phyloP scores from a whole-genome alignment of 495 filamentous ascomycete species.

The Aspergillus cristatus region DNA sequence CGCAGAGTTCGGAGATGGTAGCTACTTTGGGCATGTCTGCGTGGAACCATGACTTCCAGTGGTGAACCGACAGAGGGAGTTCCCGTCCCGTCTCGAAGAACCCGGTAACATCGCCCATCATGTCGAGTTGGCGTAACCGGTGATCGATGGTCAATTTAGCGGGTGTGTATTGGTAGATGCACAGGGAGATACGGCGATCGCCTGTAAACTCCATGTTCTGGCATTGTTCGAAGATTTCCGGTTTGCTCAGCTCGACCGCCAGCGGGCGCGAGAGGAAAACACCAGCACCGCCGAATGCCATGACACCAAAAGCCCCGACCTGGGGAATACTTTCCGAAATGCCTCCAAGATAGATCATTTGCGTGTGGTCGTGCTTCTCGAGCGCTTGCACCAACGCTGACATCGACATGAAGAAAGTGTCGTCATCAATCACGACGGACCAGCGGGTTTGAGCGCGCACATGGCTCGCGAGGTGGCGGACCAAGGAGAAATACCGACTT shows the following conservation, averaged over 20 bases:
- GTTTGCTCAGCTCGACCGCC: slow-evolving; percentile 24
- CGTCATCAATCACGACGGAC: slow-evolving; percentile 59
- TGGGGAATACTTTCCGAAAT: slow-evolving; percentile 46
- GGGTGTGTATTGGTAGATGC: slow-evolving; percentile 41
- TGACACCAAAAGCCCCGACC: slow-evolving; percentile 39
- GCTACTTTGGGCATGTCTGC: slow-evolving; percentile 40
- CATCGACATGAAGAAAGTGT: slow-evolving; percentile 57
- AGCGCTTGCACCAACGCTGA: slow-evolving; percentile 38
- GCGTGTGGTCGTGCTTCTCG: slow-evolving; percentile 32
- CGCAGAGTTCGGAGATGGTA: slow-evolving; percentile 43
- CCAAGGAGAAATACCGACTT: slow-evolving; percentile 51
- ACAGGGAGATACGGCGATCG: slow-evolving; percentile 42
- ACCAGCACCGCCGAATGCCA: slow-evolving; percentile 53
- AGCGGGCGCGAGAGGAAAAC: slow-evolving; percentile 49
- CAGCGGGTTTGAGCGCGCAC: slow-evolving; percentile 43
- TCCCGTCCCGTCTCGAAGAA: slow-evolving; percentile 47
- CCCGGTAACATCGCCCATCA: slow-evolving; percentile 40
- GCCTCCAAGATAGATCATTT: slow-evolving; percentile 45
- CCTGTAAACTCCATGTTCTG: slow-evolving; percentile 33
- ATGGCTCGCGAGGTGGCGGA: slow-evolving; percentile 40
- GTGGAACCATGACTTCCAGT: slow-evolving; percentile 51
- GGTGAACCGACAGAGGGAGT: slow-evolving; percentile 45
- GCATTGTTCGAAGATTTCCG: slow-evolving; percentile 27
- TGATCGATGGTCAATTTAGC: slow-evolving; percentile 42
- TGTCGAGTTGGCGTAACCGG: slow-evolving; percentile 44